These are phyloP conservation scores for Friedmanniomyces simplex DNA, from an alignment of 495 filamentous ascomycete species.

Conservation along the genomic window DNA sequence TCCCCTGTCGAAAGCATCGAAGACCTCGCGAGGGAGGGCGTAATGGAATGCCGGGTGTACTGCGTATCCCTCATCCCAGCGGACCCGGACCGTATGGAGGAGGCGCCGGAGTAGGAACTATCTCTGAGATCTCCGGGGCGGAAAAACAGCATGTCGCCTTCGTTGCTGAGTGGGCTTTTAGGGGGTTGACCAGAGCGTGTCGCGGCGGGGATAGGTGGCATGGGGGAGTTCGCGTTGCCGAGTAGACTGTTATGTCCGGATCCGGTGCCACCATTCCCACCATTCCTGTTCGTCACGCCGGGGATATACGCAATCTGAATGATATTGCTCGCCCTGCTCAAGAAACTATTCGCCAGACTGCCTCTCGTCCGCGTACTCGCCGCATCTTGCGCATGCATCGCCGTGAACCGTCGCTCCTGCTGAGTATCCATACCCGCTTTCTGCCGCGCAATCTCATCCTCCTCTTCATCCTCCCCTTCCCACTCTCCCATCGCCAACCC, in stretches of 20 bases:
- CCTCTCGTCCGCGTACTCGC: slow-evolving; percentile 77
- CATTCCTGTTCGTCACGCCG: slow-evolving; percentile 87
- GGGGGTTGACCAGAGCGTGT: not conserved
- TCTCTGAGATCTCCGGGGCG: slow-evolving; percentile 85
- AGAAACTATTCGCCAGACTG: slow-evolving; percentile 89
- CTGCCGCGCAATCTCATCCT: slow-evolving; percentile 37
- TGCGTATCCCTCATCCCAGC: slow-evolving; percentile 55
- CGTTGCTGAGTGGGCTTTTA: slow-evolving; percentile 19
- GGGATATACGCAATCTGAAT: slow-evolving; percentile 99
- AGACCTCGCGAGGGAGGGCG: slow-evolving; percentile 53
- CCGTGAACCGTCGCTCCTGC: slow-evolving; percentile 27
- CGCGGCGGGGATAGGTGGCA: slow-evolving; percentile 70
- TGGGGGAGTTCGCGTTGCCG: slow-evolving; percentile 70
- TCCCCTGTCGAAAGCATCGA: slow-evolving; percentile 69
- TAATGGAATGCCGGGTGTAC: slow-evolving; percentile 48
- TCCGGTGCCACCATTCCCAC: slow-evolving; percentile 49
- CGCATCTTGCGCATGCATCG: slow-evolving; percentile 36
- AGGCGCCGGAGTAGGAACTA: slow-evolving; percentile 61
- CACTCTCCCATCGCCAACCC: slow-evolving; percentile 44
- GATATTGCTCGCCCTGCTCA: slow-evolving; percentile 93
- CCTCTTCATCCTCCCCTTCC: slow-evolving; percentile 21
- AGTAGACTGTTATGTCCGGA: slow-evolving; percentile 72
- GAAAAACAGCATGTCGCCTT: slow-evolving; percentile 44
- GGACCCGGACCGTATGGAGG: slow-evolving; percentile 36
- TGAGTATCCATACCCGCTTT: slow-evolving; percentile 29